A percentile compares a stretch with the other conserved stretches of the same genome.
Evolutionary conservation across 148 eudicot genomes (phyloP).

Genomic region (Rhododendron mucronatum): DNA sequence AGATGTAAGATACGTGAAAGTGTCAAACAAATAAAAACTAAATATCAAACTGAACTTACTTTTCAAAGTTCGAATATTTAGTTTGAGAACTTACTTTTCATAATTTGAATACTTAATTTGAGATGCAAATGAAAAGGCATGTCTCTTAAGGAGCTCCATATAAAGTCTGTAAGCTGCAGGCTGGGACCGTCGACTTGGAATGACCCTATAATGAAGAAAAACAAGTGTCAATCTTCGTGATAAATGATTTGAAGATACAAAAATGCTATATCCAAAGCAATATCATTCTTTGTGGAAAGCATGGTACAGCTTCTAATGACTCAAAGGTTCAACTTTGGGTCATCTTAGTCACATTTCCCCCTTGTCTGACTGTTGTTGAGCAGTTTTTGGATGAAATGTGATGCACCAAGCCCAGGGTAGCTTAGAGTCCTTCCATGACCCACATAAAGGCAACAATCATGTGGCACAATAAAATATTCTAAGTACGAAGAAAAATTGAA

Average conservation of each 20-base stretch:
- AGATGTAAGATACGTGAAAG: background rate
- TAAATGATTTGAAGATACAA: background rate
- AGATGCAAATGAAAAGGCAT: slow-evolving; percentile 59
- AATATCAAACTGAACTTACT: slow-evolving; percentile 38
- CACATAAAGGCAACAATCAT: background rate
- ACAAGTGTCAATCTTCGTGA: slow-evolving; percentile 4
- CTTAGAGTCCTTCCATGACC: background rate
- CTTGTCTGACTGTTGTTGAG: background rate
- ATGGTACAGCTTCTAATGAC: background rate
- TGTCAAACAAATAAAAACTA: slow-evolving; percentile 3
- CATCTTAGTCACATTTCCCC: background rate
- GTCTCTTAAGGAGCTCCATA: slow-evolving; percentile 79
- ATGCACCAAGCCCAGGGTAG: background rate
- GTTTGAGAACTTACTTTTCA: slow-evolving; percentile 55
- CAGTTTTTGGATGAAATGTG: background rate
- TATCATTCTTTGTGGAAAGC: background rate
- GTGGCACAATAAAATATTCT: background rate
- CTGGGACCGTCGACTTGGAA: slow-evolving; percentile 53
- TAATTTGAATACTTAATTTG: slow-evolving; percentile 46
- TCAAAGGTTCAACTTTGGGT: background rate
- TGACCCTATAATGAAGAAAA: slow-evolving; percentile 41
- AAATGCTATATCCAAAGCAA: background rate
- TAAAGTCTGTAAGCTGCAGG: slow-evolving; percentile 85
- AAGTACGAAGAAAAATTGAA: background rate
- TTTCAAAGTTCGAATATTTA: slow-evolving; percentile 34